Base-by-base conservation (phyloP, 306 rosid species). In the Cicer chorassanicum region DNA sequence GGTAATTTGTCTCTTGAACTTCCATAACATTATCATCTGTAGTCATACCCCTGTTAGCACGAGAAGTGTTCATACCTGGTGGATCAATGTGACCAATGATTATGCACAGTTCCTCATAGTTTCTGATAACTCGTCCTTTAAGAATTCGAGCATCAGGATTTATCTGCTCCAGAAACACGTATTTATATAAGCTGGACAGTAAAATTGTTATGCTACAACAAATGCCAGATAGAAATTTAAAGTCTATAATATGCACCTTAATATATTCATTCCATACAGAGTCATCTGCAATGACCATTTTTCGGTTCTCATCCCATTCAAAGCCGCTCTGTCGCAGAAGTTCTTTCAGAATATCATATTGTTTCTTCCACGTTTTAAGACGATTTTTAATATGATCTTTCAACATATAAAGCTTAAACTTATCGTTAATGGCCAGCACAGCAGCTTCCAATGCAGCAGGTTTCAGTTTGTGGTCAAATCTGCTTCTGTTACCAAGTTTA, bases 101-200 rank as follows among this genome's bases (percentile, higher is more conserved):
- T 67, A 84, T 70, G 81, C 83, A 70, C 74, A 84, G 69, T 75
- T 87, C 88, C 42, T 84, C 36, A 36, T 66, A 84, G 84, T 87
- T 87, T 61, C 81, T 81, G 45, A 87, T 84, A 65, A 77, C 66
- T 46, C 83, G 84, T 51, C 88, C 88, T 79, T 84, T 79, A 40
- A 84, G 86, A 65, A 79, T 39, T 64, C 84, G 87, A 82, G 86
- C 88, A 70, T 87, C 86, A 29, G 86, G 83, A 78, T 82, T 84
- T 66, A 64, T 73, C 86, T 82, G 88, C 42, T 36, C 40, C 75
- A 78, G 56, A 68, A 72, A 66, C 53, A 56, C 41, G 48, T 55
- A 56, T 34, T 7, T 49, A 65, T 34, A 74, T 59, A 51, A 75
- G 72, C 36, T 64, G 9, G 24, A 19, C 15, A 67, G 19, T 29